Conservation (phyloP, 73 alveolate genomes). For the Paramecium primaurelia region DNA sequence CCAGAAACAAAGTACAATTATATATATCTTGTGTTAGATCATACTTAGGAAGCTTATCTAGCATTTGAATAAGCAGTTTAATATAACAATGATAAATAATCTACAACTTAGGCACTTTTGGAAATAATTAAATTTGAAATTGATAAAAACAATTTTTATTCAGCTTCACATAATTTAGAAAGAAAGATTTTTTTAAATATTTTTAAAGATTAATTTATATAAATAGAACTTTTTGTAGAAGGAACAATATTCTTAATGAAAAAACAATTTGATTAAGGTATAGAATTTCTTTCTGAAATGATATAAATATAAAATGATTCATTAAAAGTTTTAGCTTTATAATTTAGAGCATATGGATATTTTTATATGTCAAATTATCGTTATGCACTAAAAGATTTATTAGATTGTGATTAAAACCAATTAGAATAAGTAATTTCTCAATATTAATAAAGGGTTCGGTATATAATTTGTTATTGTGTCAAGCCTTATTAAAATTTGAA, state of each 20-base stretch:
- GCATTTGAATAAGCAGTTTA: conserved; percentile 75
- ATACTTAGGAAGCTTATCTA: conserved; percentile 64
- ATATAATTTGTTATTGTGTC: conserved; percentile 63
- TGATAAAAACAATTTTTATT: conserved; percentile 76
- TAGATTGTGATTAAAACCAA: neutral
- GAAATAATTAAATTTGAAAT: conserved; percentile 73
- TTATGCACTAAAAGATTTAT: conserved; percentile 64
- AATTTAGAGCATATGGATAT: conserved; percentile 82
- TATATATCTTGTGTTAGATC: neutral
- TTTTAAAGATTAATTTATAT: conserved; percentile 55
- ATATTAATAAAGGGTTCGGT: conserved; percentile 20
- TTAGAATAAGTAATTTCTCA: conserved; percentile 4
- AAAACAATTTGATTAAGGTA: conserved; percentile 73
- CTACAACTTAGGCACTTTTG: conserved; percentile 69
- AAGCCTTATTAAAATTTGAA: conserved; percentile 51
- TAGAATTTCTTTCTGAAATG: conserved; percentile 59
- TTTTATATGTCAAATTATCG: conserved; percentile 68
- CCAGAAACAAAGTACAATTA: conserved; percentile 31
- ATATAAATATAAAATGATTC: conserved; percentile 34
- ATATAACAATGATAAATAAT: conserved; percentile 56
- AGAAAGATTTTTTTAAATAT: conserved; percentile 67
- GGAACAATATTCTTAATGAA: conserved; percentile 77
- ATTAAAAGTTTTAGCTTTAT: conserved; percentile 58
- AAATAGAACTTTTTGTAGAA: conserved; percentile 69
- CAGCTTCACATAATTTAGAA: conserved; percentile 73